Percentiles rank a stretch among this genome's conserved stretches.
Conservation (phyloP, 306 rosid genomes). For the Cucurbita argyrosperma region DNA sequence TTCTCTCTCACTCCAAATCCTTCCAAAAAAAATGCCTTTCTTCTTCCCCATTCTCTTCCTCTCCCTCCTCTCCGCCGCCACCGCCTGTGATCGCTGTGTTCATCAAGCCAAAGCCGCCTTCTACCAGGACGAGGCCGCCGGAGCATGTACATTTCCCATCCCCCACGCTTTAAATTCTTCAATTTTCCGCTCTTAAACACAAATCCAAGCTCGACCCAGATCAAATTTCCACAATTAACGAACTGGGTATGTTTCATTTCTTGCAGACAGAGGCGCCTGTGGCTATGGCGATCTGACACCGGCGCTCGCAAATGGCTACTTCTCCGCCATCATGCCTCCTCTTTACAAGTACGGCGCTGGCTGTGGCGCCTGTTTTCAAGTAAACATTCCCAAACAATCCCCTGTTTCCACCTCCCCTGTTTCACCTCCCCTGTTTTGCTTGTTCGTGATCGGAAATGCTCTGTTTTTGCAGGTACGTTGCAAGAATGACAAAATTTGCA, state of each 20-base stretch:
- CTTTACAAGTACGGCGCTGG: conserved; percentile 66
- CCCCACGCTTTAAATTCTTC: neutral
- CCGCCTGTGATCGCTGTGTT: conserved; percentile 3
- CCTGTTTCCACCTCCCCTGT: too few species aligned
- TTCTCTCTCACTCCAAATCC: neutral
- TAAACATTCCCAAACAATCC: neutral
- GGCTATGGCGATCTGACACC: conserved; percentile 64
- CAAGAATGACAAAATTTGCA: conserved; percentile 39
- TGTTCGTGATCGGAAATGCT: neutral
- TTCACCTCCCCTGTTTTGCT: neutral
- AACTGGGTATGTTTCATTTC: neutral
- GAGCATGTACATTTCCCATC: neutral
- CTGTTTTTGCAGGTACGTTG: conserved; percentile 53
- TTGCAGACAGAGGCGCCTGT: conserved; percentile 75
- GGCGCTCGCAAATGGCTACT: conserved; percentile 31
- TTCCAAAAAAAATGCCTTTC: neutral
- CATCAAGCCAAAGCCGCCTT: conserved; percentile 6
- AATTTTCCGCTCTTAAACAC: neutral
- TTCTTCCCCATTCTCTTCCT: neutral
- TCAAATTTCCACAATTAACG: conserved; percentile 18
- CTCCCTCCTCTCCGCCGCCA: neutral
- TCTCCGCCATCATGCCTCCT: conserved; percentile 55
- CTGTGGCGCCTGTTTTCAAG: conserved; percentile 92
- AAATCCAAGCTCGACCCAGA: neutral
- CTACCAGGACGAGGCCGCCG: neutral